Evolutionary conservation across 2,329 filamentous ascomycete genomes (phyloP), one percentile per base, ranked within the genome.

Genomic region (Nigrospora osmanthi): DNA sequence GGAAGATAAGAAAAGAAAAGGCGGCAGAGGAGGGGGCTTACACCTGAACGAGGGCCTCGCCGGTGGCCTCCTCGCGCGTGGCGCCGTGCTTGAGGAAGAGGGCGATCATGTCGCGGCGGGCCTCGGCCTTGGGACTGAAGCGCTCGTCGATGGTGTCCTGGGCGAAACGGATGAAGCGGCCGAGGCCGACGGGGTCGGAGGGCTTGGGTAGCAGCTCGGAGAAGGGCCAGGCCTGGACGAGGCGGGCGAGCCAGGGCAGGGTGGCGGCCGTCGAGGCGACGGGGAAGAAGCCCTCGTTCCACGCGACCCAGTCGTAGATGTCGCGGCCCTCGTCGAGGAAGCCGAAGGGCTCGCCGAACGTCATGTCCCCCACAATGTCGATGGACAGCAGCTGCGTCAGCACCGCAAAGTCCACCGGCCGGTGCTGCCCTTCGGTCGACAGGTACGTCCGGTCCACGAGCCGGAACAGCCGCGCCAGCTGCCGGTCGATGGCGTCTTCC

Each of bases 371-470:
- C 11, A 66, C 47, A 13, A 64, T 52, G 48, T 65, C 62, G 31
- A 63, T 63, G n/a, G 59, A 57, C 23, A 59, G 55, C 47, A 59
- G 68, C 43, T 62, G 68, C 43, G 71, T 64, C 61, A 63, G 68
- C 23, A 60, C 44, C 30, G 65, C 61, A 13, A 72, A 64, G 15
- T 66, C 54, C n/a, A 67, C 48, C 3, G 56, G 53, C 17, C 47
- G 38, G 41, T 46, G 38, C 15, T 14, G 35, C 3, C 35, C 39
- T 16, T 40, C 34, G 13, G 34, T 32, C n/a, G 47, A 40, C 32
- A 45, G 32, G 19, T 43, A 36, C 11, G 55, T 52, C 1, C 48
- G 46, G 13, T 49, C 44, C 31, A 52, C 49, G n/a, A 60, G 47
- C 1, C 49, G 46, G 39, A 62, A 49, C 38, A 69, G 49, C 3